phyloP scores from a whole-genome alignment of 176 grass and related monocot genomes.

The Areca catechu region DNA sequence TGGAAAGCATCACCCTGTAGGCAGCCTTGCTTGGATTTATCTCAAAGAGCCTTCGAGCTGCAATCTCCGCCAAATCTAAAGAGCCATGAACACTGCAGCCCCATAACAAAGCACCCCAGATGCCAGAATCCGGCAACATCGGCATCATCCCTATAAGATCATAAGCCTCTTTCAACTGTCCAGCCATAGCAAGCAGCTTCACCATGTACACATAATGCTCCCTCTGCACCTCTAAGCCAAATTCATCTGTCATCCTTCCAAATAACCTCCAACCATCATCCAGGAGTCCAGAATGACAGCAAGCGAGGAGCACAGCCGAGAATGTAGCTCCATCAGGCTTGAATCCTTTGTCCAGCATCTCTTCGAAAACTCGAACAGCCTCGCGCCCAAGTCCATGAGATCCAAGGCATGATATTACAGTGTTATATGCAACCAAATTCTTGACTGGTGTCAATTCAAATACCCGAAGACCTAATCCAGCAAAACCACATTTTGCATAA shows the following conservation, averaged over 20 bases:
- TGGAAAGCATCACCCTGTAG: constrained; percentile 69
- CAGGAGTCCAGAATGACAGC: constrained; percentile 47
- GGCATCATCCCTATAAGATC: constrained; percentile 55
- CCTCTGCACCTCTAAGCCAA: constrained; percentile 24
- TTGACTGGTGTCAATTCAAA: constrained; percentile 32
- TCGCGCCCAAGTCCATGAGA: constrained; percentile 35
- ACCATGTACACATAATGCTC: constrained; percentile 75
- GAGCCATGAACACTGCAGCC: constrained; percentile 51
- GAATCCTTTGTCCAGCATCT: constrained; percentile 31
- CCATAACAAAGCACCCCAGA: constrained; percentile 75
- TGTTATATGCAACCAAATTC: constrained; percentile 47
- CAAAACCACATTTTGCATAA: constrained; percentile 65
- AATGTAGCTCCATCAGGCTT: constrained; percentile 53
- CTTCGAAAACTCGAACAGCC: constrained; percentile 37
- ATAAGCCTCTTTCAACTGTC: constrained; percentile 46
- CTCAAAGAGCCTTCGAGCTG: constrained; percentile 42
- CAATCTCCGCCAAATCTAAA: constrained; percentile 37
- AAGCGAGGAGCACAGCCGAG: constrained; percentile 46
- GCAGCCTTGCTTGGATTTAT: constrained; percentile 39
- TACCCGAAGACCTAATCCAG: constrained; percentile 28
- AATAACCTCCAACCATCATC: constrained; percentile 55
- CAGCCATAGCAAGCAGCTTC: constrained; percentile 51
- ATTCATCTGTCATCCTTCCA: constrained; percentile 49
- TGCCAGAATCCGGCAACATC: constrained; percentile 34
- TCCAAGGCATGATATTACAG: constrained; percentile 51